Evolutionary conservation across 208 protist genomes (phyloP).

Genomic region (Angomonas ambiguus): DNA sequence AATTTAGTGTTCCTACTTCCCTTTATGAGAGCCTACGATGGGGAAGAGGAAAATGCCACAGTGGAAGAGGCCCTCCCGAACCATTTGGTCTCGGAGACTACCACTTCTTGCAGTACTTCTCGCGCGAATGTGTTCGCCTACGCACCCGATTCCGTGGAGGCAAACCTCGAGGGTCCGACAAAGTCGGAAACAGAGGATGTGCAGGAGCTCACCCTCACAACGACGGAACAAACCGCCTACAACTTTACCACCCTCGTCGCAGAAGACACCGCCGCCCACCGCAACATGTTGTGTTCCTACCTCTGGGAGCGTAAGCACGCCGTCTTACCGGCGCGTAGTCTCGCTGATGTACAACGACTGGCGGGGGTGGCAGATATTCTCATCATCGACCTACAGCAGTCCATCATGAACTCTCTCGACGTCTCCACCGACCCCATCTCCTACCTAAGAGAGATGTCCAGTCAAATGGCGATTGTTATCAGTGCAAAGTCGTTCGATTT

Average conservation of each 20-base stretch:
- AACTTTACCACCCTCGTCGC: constrained; percentile 82
- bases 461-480: constrained; percentile 79
- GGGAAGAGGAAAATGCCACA: constrained; percentile 33
- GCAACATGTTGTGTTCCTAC: constrained; percentile 84
- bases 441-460: constrained; percentile 67
- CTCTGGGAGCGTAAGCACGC: constrained; percentile 87
- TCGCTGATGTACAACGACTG: constrained; percentile 69
- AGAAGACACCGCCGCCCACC: constrained; percentile 75
- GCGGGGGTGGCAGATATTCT: constrained; percentile 78
- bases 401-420: constrained; percentile 37
- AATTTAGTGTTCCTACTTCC: constrained; percentile 73
- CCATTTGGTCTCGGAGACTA: neutral
- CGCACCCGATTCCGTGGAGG: neutral
- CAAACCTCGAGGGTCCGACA: neutral
- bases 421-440: constrained; percentile 57
- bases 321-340: constrained; percentile 68
- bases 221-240: neutral
- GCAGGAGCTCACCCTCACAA: neutral
- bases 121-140: neutral
- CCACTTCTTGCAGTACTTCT: neutral
- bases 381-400: constrained; percentile 82
- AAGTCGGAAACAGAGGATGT: neutral
- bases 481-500: constrained; percentile 57
- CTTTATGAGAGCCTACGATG: constrained; percentile 52
- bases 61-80: constrained; percentile 25